These are phyloP conservation scores for Fusarium newnesense DNA, from an alignment of 2,329 filamentous ascomycete genomes.

Conservation along the genomic window DNA sequence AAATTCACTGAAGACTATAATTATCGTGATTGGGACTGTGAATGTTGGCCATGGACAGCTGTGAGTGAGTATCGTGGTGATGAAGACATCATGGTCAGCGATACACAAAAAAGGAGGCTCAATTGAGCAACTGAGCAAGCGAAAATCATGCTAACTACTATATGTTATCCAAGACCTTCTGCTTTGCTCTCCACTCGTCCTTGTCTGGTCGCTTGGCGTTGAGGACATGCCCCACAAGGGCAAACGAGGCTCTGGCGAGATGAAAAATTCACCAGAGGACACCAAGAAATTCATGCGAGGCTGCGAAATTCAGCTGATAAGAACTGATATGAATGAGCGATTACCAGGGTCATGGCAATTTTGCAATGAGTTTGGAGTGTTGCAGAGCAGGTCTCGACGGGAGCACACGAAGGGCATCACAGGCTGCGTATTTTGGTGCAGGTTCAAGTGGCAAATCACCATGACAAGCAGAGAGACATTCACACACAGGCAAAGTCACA, in stretches of 20 bases:
- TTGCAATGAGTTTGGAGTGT: neutral
- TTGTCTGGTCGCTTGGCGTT: neutral
- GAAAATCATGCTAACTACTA: too few relatives aligned
- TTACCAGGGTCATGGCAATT: neutral
- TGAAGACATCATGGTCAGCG: neutral
- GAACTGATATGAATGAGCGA: neutral
- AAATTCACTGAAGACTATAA: slow-evolving; percentile 31
- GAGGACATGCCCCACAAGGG: slow-evolving; percentile 31
- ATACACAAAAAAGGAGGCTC: neutral
- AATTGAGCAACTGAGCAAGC: neutral
- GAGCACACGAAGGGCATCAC: neutral
- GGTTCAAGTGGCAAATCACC: neutral
- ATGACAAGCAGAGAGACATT: neutral
- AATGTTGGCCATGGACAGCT: neutral
- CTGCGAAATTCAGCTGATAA: slow-evolving; percentile 28
- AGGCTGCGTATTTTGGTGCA: neutral
- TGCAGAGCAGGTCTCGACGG: fast-evolving
- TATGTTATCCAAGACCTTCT: neutral
- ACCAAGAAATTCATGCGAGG: slow-evolving; percentile 40
- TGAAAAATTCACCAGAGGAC: slow-evolving; percentile 24
- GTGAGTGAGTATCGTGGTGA: neutral
- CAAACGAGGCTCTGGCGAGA: slow-evolving; percentile 42
- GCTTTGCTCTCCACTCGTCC: neutral
- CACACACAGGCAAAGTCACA: neutral
- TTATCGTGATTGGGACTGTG: neutral